These are phyloP conservation scores for Rubia balearica DNA, from an alignment of 305 asterid genomes.

Conservation along the genomic window DNA sequence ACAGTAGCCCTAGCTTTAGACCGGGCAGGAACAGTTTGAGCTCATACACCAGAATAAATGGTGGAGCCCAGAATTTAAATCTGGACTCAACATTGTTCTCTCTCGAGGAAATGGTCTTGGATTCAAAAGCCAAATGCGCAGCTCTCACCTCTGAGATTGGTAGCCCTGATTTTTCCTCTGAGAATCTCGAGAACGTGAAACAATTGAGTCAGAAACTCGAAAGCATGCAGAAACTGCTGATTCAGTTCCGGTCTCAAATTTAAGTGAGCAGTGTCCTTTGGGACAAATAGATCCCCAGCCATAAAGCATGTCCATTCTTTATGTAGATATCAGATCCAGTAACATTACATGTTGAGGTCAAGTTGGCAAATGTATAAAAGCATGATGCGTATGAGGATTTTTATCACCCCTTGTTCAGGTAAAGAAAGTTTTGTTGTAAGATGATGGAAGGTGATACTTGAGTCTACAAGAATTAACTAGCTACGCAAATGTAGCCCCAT, in stretches of 20 bases:
- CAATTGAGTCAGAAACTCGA: slow-evolving; percentile 69
- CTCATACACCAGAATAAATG: slow-evolving; percentile 28
- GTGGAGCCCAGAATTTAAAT: slow-evolving; percentile 25
- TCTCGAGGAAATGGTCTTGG: slow-evolving; percentile 60
- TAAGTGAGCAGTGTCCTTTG: slow-evolving; percentile 19
- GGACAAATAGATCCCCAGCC: slow-evolving; percentile 16
- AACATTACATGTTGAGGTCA: slow-evolving; percentile 8
- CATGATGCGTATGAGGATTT: not conserved
- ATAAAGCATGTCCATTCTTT: slow-evolving; percentile 25
- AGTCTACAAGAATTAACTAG: not conserved
- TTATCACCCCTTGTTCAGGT: not conserved
- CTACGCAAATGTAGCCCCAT: not conserved
- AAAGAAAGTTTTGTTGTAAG: slow-evolving; percentile 13
- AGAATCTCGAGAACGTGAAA: slow-evolving; percentile 39
- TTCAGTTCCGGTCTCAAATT: slow-evolving; percentile 46
- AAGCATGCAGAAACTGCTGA: slow-evolving; percentile 61
- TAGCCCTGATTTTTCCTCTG: slow-evolving; percentile 37
- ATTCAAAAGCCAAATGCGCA: slow-evolving; percentile 56
- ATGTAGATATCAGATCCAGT: slow-evolving; percentile 33
- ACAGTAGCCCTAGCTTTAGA: slow-evolving; percentile 24
- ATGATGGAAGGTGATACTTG: not conserved
- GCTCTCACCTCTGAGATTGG: slow-evolving; percentile 52
- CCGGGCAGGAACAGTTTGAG: slow-evolving; percentile 24
- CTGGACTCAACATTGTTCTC: slow-evolving; percentile 62
- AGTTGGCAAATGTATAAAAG: slow-evolving; percentile 19